Base-by-base conservation (phyloP, 2,329 filamentous ascomycete genomes). In the Penicillium janthinellum region DNA sequence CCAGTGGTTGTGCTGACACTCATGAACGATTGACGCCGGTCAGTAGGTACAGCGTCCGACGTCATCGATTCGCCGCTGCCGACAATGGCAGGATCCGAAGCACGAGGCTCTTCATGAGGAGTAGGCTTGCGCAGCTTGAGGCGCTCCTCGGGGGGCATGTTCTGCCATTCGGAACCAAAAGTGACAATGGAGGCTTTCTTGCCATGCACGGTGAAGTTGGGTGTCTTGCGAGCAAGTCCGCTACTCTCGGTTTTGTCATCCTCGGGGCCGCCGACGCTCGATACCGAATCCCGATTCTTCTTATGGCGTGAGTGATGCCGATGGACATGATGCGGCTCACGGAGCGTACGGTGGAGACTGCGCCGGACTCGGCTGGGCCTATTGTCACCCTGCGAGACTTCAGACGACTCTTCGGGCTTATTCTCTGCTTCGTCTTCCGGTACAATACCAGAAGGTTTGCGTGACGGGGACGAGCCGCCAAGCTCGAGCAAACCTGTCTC, bases 121-220 rank as follows among this genome's bases (percentile, higher is more conserved):
- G 73, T 74, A 25, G 76, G 75, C 69, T 79, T 90, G 56, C 88
- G 84, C 51, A 88, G 80, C 58, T 87, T 85, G 44, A 91, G 78
- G 39, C 88, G 86, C 70, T 93, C 90, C 61, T 94, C 90, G 0
- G 87, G 83, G 0, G 88, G 84, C 77, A 93, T 86, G 60, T 85
- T 89, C 70, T 94, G 89, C 80, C 96, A 88, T 68, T 96, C 94
- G n/a, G 88, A 88, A 8, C 93, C 92, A 73, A 99, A 96, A n/a
- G 91, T 96, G 67, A 99, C 91, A 57, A 99, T 91, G 0, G 92
- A 96, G 2, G 95, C 95, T 77, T 99, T 98, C 81, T 98, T 99
- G 61, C 95, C 94, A 71, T 99, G 95, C 4, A 99, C 88, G 4
- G 95, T 96, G 75, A 99, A 99, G 69, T 91, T 96, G 5, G 92